Conservation (phyloP, 345 rosid genomes). For the Hibiscus tridactylites region DNA sequence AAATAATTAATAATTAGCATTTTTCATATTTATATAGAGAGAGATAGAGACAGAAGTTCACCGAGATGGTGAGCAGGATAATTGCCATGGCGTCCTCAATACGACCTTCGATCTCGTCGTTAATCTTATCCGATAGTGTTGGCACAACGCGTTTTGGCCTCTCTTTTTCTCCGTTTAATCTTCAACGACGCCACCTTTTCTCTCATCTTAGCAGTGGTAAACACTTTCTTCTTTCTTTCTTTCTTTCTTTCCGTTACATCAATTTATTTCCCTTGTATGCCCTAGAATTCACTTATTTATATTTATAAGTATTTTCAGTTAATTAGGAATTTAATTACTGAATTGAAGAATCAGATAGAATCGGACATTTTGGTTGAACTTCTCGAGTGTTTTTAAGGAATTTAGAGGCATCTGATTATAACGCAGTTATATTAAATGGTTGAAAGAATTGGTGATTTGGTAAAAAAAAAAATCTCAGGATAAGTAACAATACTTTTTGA, state of each 20-base stretch:
- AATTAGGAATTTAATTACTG: neutral
- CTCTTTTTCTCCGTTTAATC: constrained; percentile 21
- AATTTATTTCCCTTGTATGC: neutral
- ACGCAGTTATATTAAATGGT: no score
- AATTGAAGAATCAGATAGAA: neutral
- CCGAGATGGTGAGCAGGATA: constrained; percentile 57
- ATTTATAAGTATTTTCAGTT: neutral
- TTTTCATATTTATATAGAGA: neutral
- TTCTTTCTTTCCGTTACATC: neutral
- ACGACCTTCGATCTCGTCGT: constrained; percentile 55
- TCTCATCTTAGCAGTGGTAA: constrained; percentile 48
- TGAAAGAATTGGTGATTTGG: no score
- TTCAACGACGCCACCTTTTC: constrained; percentile 37
- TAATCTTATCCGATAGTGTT: constrained; percentile 24
- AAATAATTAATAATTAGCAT: neutral
- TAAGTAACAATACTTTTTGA: no score
- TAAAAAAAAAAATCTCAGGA: neutral
- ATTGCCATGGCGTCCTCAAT: constrained; percentile 75
- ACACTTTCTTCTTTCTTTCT: constrained; percentile 3
- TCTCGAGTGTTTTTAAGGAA: neutral
- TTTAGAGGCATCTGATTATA: neutral
- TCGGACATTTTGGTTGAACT: neutral
- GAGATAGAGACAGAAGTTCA: neutral
- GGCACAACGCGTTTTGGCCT: constrained; percentile 30
- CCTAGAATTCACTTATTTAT: neutral